These are phyloP conservation scores for Paragyromitra xinjiangensis DNA, from an alignment of 495 filamentous ascomycete species.

Conservation along the genomic window DNA sequence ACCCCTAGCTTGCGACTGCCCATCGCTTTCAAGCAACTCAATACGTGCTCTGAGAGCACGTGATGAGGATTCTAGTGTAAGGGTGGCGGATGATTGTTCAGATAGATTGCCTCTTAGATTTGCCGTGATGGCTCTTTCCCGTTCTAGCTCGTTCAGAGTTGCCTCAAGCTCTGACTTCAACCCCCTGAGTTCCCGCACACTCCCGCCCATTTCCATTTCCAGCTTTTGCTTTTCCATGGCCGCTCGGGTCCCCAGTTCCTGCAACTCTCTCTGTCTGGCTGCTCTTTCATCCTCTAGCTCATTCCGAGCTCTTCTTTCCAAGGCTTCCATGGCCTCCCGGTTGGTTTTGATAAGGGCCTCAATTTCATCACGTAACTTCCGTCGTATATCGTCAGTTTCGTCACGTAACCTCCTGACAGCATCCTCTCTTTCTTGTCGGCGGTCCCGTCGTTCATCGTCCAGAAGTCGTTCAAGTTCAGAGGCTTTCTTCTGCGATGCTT, in stretches of 20 bases:
- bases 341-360: constrained; percentile 61
- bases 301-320: constrained; percentile 63
- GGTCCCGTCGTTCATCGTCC: constrained; percentile 53
- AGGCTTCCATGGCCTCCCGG: constrained; percentile 62
- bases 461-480: constrained; percentile 51
- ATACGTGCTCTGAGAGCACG: constrained; percentile 79
- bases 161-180: constrained; percentile 63
- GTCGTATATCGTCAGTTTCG: constrained; percentile 55
- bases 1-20: constrained; percentile 81
- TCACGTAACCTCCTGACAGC: constrained; percentile 50
- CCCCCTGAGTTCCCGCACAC: constrained; percentile 67
- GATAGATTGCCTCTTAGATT: constrained; percentile 70
- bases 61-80: constrained; percentile 75
- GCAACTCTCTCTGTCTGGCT: constrained; percentile 69
- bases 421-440: constrained; percentile 54
- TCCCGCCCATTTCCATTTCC: constrained; percentile 70
- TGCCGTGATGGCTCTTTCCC: constrained; percentile 67
- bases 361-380: constrained; percentile 54
- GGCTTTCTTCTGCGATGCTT: constrained; percentile 44
- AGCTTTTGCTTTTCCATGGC: constrained; percentile 70
- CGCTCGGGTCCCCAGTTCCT: constrained; percentile 69
- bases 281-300: constrained; percentile 73
- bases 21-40: constrained; percentile 86
- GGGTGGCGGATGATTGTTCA: constrained; percentile 69
- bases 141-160: constrained; percentile 66